phyloP scores from a whole-genome alignment of 495 filamentous ascomycete genomes.

The Lasiosphaeria miniovina region DNA sequence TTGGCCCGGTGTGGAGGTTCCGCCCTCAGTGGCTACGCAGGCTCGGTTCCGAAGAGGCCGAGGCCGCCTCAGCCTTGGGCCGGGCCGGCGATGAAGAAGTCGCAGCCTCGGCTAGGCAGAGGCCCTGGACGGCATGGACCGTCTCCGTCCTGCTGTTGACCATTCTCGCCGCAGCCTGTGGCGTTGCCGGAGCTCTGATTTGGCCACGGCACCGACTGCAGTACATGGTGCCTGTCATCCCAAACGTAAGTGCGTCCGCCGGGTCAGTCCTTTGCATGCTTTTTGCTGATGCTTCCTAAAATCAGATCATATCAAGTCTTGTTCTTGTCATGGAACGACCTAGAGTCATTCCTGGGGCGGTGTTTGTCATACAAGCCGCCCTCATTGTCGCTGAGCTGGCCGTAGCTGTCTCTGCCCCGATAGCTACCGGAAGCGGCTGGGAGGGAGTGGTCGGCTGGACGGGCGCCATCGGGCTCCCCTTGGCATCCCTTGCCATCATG shows the following conservation, averaged over 20 bases:
- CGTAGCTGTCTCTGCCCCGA: constrained; percentile 16
- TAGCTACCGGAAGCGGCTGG: constrained; percentile 6
- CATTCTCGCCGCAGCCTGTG: constrained; percentile 6
- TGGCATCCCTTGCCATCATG: constrained; percentile 48
- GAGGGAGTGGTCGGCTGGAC: constrained; percentile 7
- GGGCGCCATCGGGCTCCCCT: constrained; percentile 13
- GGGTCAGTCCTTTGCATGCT: background rate
- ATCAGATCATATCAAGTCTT: constrained; percentile 22
- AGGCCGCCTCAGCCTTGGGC: background rate
- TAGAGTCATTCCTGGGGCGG: constrained; percentile 20
- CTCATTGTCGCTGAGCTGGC: constrained; percentile 18
- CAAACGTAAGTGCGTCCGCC: constrained; percentile 20
- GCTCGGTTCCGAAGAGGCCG: constrained; percentile 21
- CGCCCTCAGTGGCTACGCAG: constrained; percentile 31
- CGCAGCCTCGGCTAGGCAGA: background rate
- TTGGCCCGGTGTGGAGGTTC: constrained; percentile 21
- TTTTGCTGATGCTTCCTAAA: background rate
- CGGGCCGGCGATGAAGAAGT: background rate
- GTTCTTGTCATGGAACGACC: constrained; percentile 28
- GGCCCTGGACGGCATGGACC: constrained; percentile 21
- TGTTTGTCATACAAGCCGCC: constrained; percentile 23
- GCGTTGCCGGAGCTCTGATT: constrained; percentile 11
- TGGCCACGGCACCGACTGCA: constrained; percentile 13
- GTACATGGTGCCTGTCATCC: constrained; percentile 21
- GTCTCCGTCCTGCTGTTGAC: constrained; percentile 19